A percentile compares a stretch with the other conserved stretches of the same genome.
Evolutionary conservation across 1,284 basidiomycete genomes (phyloP).

Genomic region (Ganoderma meredithae): DNA sequence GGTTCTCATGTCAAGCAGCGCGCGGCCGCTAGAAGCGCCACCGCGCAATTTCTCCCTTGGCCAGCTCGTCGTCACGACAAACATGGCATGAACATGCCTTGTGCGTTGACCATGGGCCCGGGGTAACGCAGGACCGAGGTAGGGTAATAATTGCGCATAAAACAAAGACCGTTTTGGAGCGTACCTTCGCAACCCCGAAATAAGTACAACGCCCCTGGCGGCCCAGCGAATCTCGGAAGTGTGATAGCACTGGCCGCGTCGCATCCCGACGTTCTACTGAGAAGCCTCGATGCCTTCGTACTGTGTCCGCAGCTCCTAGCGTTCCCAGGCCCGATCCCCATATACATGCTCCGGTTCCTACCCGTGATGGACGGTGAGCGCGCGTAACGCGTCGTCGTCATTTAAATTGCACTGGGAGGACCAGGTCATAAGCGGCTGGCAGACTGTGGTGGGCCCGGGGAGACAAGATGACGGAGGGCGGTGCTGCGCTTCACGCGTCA

Average conservation of each 20-base stretch:
- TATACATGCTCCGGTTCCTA: not conserved
- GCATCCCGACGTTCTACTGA: conserved; percentile 2
- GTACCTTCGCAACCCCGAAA: not conserved
- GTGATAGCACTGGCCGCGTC: not conserved
- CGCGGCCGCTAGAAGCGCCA: not conserved
- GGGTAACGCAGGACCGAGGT: too few relatives aligned
- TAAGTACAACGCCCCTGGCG: not conserved
- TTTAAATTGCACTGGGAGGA: not conserved
- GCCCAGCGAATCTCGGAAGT: conserved; percentile 6
- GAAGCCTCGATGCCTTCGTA: not conserved
- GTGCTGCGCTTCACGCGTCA: not conserved
- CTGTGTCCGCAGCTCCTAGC: conserved; percentile 4
- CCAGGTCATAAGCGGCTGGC: not conserved
- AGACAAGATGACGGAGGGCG: not conserved
- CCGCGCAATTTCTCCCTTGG: too few relatives aligned
- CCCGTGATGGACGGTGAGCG: not conserved
- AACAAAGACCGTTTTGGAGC: not conserved
- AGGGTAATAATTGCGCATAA: not conserved
- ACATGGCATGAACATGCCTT: not conserved
- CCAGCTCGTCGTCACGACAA: not conserved
- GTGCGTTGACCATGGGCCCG: not conserved
- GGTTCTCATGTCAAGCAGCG: conserved; percentile 8
- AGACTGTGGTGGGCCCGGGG: not conserved
- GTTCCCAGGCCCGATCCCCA: not conserved
- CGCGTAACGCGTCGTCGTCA: not conserved